Evolutionary conservation across 2,329 filamentous ascomycete genomes (phyloP).

Genomic region (Fulvia fulva): DNA sequence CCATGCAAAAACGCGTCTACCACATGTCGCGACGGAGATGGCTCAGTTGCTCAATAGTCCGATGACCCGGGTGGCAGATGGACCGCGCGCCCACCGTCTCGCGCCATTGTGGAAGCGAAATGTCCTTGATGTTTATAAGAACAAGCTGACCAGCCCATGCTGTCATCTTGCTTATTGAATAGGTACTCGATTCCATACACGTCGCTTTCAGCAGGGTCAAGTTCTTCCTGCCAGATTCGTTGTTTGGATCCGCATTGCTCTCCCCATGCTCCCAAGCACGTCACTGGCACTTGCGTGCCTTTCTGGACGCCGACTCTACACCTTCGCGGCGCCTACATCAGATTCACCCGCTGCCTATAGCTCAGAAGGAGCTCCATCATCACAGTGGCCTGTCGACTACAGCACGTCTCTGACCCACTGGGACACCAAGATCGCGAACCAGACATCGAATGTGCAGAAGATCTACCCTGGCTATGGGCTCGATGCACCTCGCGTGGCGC

Average conservation of each 20-base stretch:
- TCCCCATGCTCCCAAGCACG: background rate
- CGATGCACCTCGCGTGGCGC: background rate
- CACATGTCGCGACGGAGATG: background rate
- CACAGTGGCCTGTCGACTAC: background rate
- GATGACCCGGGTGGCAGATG: background rate
- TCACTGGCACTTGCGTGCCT: background rate
- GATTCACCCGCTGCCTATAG: background rate
- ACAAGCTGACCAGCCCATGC: too few relatives aligned
- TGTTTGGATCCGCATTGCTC: too few relatives aligned
- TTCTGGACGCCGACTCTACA: background rate
- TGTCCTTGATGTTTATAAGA: too few relatives aligned
- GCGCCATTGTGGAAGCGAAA: too few relatives aligned
- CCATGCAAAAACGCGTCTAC: background rate
- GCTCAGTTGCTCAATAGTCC: background rate
- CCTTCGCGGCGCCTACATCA: background rate
- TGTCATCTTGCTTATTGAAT: too few relatives aligned
- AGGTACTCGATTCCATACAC: too few relatives aligned
- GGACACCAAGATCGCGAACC: background rate
- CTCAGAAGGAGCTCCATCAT: background rate
- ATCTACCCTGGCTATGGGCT: background rate
- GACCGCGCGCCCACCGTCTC: too few relatives aligned
- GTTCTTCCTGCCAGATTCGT: too few relatives aligned
- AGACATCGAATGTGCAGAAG: background rate
- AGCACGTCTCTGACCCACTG: background rate
- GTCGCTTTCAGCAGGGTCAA: too few relatives aligned